phyloP scores from a whole-genome alignment of 2,329 filamentous ascomycete genomes.

The Elsinoe necatrix region DNA sequence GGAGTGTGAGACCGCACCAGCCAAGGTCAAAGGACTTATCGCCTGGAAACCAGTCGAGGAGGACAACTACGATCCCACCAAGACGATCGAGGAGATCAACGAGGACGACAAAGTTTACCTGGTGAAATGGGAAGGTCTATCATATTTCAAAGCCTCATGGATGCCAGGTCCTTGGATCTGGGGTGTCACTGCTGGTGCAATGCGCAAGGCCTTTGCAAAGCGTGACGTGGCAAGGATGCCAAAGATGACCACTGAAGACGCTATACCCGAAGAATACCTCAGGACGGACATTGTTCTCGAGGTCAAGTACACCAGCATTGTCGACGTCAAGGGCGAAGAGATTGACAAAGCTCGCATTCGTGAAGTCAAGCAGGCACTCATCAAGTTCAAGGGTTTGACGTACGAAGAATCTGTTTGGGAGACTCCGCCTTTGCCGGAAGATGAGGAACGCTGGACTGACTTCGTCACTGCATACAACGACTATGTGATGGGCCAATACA shows the following conservation, averaged over 20 bases:
- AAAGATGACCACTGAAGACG: conserved; percentile 64
- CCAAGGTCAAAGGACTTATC: conserved; percentile 68
- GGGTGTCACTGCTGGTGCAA: conserved; percentile 54
- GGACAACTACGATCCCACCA: conserved; percentile 46
- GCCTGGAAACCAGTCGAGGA: conserved; percentile 72
- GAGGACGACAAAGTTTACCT: conserved; percentile 87
- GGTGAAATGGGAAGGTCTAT: conserved; percentile 74
- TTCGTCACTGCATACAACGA: conserved; percentile 80
- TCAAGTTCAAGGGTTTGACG: conserved; percentile 86
- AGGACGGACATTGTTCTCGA: conserved; percentile 83
- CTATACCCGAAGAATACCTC: conserved; percentile 79
- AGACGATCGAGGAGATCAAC: conserved; percentile 47
- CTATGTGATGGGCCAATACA: conserved; percentile 70
- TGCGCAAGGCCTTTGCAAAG: conserved; percentile 69
- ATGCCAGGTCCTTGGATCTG: conserved; percentile 84
- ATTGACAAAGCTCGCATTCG: conserved; percentile 63
- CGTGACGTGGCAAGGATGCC: conserved; percentile 55
- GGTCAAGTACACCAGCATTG: conserved; percentile 57
- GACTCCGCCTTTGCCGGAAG: conserved; percentile 56
- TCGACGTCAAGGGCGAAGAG: conserved; percentile 53
- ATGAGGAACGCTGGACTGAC: conserved; percentile 64
- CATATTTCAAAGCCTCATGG: conserved; percentile 79
- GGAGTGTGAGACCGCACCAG: conserved; percentile 57
- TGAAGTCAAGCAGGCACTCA: conserved; percentile 63
- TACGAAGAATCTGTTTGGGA: conserved; percentile 95